Evolutionary conservation across 2,329 filamentous ascomycete species (phyloP).

Genomic region (Coleophoma crateriformis): DNA sequence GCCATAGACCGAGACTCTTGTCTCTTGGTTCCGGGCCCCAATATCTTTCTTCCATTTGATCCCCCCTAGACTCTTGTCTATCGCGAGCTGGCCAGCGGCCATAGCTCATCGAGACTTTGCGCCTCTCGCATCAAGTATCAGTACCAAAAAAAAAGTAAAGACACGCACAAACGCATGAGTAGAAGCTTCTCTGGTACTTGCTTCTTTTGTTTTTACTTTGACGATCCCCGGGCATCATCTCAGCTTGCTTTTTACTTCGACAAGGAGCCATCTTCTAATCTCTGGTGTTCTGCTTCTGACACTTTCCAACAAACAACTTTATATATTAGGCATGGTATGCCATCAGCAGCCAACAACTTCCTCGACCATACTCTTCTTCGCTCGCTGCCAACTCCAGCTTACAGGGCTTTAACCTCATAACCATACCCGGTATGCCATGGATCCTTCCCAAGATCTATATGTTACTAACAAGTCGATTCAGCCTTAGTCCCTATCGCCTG

Average conservation of each 20-base stretch:
- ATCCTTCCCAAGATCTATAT: no score
- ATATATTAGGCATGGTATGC: not conserved
- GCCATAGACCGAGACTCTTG: not conserved
- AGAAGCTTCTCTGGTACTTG: no score
- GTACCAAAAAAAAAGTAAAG: no score
- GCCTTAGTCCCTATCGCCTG: no score
- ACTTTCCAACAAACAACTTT: not conserved
- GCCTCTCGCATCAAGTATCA: not conserved
- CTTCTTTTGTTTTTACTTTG: not conserved
- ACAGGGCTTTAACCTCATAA: not conserved
- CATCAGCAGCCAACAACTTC: not conserved
- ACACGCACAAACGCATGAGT: no score
- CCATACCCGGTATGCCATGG: no score
- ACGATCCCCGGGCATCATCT: not conserved
- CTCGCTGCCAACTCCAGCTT: not conserved
- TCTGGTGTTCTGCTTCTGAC: not conserved
- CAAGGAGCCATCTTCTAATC: not conserved
- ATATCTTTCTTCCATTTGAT: not conserved
- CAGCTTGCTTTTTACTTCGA: not conserved
- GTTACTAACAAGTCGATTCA: no score
- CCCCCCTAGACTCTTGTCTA: not conserved
- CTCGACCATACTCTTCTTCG: not conserved
- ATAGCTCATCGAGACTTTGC: conserved; percentile 8
- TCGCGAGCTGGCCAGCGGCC: conserved; percentile 16
- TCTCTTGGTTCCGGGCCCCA: not conserved